Percentiles rank a stretch among this genome's conserved stretches.
phyloP scores from a whole-genome alignment of 352 stramenopile species.

The Phytophthora hybrid region DNA sequence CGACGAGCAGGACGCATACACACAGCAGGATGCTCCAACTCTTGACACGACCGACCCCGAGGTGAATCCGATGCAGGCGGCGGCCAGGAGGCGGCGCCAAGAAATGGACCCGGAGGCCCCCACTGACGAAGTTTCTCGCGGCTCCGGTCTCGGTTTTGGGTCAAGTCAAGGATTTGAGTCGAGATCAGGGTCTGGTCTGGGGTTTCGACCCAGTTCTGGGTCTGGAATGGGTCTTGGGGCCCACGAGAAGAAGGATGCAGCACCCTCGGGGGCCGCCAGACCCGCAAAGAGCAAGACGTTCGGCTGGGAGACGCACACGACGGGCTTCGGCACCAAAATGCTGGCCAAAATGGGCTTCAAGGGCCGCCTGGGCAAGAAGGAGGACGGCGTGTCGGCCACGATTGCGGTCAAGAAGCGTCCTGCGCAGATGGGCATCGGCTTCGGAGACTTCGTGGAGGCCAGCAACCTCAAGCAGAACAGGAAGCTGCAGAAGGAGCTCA shows the following conservation, averaged over 20 bases:
- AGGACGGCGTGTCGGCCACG: conserved; percentile 92
- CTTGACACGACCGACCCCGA: neutral
- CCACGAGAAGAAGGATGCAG: conserved; percentile 11
- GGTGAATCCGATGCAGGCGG: conserved; percentile 30
- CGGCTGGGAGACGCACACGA: conserved; percentile 97
- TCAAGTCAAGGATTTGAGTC: neutral
- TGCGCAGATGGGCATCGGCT: conserved; percentile 93
- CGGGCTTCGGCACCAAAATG: conserved; percentile 96
- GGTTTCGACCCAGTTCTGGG: conserved; percentile 21
- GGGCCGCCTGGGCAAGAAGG: conserved; percentile 93
- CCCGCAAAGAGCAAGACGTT: conserved; percentile 44
- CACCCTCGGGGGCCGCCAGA: neutral
- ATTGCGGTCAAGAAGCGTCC: conserved; percentile 95
- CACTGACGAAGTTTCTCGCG: conserved; percentile 14
- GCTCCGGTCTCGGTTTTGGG: conserved; percentile 8
- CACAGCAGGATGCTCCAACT: neutral
- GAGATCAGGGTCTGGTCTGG: conserved; percentile 15
- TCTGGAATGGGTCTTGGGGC: conserved; percentile 29
- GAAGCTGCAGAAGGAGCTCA: conserved; percentile 92
- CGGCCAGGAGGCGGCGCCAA: conserved; percentile 30
- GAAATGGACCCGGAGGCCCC: conserved; percentile 22
- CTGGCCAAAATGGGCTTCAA: conserved; percentile 97
- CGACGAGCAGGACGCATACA: neutral
- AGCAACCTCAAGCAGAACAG: conserved; percentile 93
- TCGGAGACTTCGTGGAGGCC: conserved; percentile 94